These are phyloP conservation scores for Cystobasidiaceae sp. DNA, from an alignment of 1,284 basidiomycete genomes.

Conservation along the genomic window DNA sequence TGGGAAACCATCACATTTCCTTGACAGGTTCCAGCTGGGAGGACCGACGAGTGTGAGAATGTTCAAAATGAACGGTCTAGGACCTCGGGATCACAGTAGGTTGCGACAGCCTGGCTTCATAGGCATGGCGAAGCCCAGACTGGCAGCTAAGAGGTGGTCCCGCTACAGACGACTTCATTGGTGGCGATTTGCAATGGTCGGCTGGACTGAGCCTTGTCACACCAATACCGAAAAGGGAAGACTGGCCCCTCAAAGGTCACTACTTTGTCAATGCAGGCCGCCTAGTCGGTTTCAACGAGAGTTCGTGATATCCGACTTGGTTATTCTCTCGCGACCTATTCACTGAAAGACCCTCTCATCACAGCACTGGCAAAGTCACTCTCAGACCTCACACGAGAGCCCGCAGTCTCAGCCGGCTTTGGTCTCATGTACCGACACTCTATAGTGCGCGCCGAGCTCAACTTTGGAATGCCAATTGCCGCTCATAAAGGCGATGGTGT, in stretches of 20 bases:
- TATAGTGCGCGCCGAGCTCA: slow-evolving; percentile 79
- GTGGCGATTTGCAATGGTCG: slow-evolving; percentile 84
- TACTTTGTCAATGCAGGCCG: slow-evolving; percentile 79
- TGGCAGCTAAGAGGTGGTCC: neutral
- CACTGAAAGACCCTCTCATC: slow-evolving; percentile 42
- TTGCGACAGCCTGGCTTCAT: slow-evolving; percentile 17
- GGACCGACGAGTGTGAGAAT: slow-evolving; percentile 85
- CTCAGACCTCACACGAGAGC: slow-evolving; percentile 45
- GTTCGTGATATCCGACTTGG: slow-evolving; percentile 50
- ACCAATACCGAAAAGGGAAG: slow-evolving; percentile 66
- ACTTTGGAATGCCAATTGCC: slow-evolving; percentile 82
- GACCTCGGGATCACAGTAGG: slow-evolving; percentile 71
- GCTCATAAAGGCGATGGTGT: slow-evolving; percentile 69
- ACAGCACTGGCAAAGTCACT: slow-evolving; percentile 50
- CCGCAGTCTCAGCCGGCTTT: slow-evolving; percentile 69
- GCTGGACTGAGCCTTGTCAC: slow-evolving; percentile 73
- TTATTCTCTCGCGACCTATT: neutral
- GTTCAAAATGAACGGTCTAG: slow-evolving; percentile 79
- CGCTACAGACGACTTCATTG: slow-evolving; percentile 61
- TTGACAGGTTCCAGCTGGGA: slow-evolving; percentile 87
- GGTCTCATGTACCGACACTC: slow-evolving; percentile 88
- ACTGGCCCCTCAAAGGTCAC: slow-evolving; percentile 88
- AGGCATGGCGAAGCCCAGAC: neutral
- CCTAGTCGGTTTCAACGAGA: slow-evolving; percentile 60
- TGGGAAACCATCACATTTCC: slow-evolving; percentile 54